A percentile compares a stretch with the other conserved stretches of the same genome.
These are phyloP conservation scores for Pistacia integerrima DNA, from an alignment of 345 rosid species.

Conservation along the genomic window DNA sequence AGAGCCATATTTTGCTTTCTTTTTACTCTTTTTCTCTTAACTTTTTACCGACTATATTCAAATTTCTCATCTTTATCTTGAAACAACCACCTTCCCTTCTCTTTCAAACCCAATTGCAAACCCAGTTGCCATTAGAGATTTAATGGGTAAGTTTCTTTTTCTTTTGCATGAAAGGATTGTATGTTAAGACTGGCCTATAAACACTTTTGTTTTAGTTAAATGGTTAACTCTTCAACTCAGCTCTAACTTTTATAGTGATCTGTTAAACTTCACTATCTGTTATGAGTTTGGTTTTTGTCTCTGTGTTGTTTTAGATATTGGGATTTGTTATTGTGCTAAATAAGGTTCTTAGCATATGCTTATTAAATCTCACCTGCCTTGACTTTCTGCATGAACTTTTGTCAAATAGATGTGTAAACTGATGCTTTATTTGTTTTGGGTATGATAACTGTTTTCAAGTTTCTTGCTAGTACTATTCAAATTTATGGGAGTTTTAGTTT, in stretches of 20 bases:
- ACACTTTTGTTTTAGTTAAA: background rate
- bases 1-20: constrained; percentile 17
- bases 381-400: background rate
- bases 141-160: constrained; percentile 20
- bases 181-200: background rate
- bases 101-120: background rate
- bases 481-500: background rate
- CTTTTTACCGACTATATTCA: background rate
- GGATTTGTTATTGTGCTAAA: background rate
- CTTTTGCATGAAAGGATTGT: background rate
- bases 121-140: background rate
- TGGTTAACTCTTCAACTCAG: background rate
- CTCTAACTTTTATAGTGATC: background rate
- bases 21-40: background rate
- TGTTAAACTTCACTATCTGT: background rate
- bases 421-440: background rate
- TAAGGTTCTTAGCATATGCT: background rate
- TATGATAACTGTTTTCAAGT: no score
- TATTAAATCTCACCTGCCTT: background rate
- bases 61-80: background rate
- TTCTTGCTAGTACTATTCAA: background rate
- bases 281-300: background rate
- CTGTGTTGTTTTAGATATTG: background rate
- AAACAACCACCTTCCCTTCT: background rate
- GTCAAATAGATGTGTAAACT: background rate